Evolutionary conservation across 2,329 filamentous ascomycete species (phyloP).

Genomic region (Microascus cirrosus): DNA sequence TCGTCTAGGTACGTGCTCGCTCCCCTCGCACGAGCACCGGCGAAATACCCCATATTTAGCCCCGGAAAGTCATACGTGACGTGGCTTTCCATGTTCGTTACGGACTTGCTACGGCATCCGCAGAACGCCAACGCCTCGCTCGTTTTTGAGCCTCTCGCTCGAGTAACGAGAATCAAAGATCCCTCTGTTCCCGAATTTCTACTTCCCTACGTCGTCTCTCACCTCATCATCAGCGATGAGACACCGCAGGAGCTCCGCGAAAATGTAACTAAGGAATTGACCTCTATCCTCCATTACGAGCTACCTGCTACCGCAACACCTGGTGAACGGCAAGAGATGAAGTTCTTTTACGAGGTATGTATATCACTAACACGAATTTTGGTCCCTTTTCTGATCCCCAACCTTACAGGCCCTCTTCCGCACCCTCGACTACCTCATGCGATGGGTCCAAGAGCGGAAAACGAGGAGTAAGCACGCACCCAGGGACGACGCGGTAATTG

Average conservation of each 20-base stretch:
- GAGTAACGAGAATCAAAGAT: conserved; percentile 78
- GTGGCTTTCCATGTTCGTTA: conserved; percentile 73
- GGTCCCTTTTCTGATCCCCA: conserved; percentile 1
- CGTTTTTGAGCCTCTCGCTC: conserved; percentile 71
- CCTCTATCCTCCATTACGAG: conserved; percentile 59
- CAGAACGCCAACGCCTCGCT: conserved; percentile 63
- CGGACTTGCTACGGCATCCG: conserved; percentile 70
- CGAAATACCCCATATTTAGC: conserved; percentile 69
- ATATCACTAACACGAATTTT: not conserved
- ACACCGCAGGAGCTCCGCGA: conserved; percentile 48
- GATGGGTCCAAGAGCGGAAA: conserved; percentile 76
- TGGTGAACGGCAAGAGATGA: conserved; percentile 60
- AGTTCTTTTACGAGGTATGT: conserved; percentile 76
- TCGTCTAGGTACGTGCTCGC: conserved; percentile 71
- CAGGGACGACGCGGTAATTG: conserved; percentile 35
- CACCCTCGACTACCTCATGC: conserved; percentile 80
- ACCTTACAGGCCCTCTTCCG: conserved; percentile 66
- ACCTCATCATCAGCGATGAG: conserved; percentile 64
- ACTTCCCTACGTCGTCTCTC: conserved; percentile 76
- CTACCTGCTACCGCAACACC: conserved; percentile 19
- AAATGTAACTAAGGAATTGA: conserved; percentile 61
- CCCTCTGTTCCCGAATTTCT: conserved; percentile 78
- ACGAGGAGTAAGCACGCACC: conserved; percentile 14
- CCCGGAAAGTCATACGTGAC: conserved; percentile 57
- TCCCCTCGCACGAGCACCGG: conserved; percentile 42